Evolutionary conservation across 441 rosid genomes (phyloP), one percentile per base, ranked within the genome.

Genomic region (Bocquillonia castaneifolia): DNA sequence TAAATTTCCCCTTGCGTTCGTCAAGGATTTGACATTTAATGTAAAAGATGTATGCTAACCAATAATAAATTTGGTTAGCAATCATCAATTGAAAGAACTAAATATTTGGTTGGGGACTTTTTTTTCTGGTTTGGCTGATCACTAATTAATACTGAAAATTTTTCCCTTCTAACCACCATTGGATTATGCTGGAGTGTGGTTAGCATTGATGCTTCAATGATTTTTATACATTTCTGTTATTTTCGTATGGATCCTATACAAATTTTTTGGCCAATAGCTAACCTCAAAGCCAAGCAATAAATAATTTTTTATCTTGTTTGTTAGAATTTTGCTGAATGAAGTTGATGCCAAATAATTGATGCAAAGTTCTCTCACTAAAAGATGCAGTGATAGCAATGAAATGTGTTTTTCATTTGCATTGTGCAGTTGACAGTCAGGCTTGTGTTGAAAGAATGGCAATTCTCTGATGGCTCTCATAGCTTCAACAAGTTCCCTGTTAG

Each of bases 391-490:
- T 40, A 45, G 23, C 15, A 39, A 44, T 10, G 29, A 22, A 66
- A 18, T 59, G 63, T 20, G 20, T 9, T 40, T 76, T 52, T 28
- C 67, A 26, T 57, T 31, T 72, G 40, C 39, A 54, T 63, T 73
- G 72, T 70, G 64, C 84, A 91, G 99, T 81, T 94, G 82, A 84
- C 82, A 0, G 93, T 94, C 50, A 80, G 72, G 84, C 85, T 94
- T 66, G 80, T 91, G 61, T 40, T 94, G 66, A 90, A 94, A 79
- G 99, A 91, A 74, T 94, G 99, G 97, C 97, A 88, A 77, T 94
- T 87, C 81, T 86, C 97, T 29, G 97, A 88, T 44, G 93, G 99
- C 54, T 87, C 97, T 26, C 86, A 86, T 79, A 88, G 85, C 79
- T 77, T 78, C 75, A 84, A 78, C 79, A 80, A 83, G 66, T 67